phyloP scores from a whole-genome alignment of 306 rosid genomes.

The Carpinus viminea region DNA sequence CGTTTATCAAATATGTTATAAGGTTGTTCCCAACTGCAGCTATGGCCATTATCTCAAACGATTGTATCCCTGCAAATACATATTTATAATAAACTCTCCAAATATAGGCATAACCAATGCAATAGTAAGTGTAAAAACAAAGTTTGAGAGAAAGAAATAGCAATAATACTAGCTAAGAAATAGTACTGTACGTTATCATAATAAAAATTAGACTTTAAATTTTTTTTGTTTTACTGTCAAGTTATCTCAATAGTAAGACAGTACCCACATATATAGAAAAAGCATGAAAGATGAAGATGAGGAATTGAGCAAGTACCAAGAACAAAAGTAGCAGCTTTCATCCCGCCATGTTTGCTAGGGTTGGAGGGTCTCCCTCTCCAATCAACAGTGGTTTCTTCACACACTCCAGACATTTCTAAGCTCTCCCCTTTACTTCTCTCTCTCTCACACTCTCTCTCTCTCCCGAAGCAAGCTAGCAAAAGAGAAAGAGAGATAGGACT shows the following conservation, averaged over 20 bases:
- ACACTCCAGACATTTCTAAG: slow-evolving; percentile 10
- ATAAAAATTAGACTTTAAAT: no score
- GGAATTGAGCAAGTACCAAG: slow-evolving; percentile 43
- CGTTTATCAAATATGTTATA: slow-evolving; percentile 81
- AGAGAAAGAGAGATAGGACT: not conserved
- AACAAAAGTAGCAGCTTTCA: slow-evolving; percentile 65
- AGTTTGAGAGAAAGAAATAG: not conserved
- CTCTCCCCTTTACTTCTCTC: slow-evolving; percentile 37
- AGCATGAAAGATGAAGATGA: not conserved
- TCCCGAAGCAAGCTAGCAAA: not conserved
- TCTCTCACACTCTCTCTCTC: slow-evolving; percentile 12
- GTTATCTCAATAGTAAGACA: no score
- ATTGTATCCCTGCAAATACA: slow-evolving; percentile 65
- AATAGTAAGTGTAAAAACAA: no score
- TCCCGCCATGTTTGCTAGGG: slow-evolving; percentile 66
- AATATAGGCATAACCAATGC: no score
- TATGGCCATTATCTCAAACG: slow-evolving; percentile 95
- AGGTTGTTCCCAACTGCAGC: slow-evolving; percentile 99
- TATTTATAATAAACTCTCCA: no score
- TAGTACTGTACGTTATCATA: no score
- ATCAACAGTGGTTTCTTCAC: slow-evolving; percentile 47
- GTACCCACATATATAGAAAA: not conserved
- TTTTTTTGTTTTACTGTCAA: no score
- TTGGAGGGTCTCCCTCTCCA: slow-evolving; percentile 90
- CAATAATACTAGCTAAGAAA: not conserved